phyloP scores from a whole-genome alignment of 306 rosid genomes.

The Luffa aegyptiaca region DNA sequence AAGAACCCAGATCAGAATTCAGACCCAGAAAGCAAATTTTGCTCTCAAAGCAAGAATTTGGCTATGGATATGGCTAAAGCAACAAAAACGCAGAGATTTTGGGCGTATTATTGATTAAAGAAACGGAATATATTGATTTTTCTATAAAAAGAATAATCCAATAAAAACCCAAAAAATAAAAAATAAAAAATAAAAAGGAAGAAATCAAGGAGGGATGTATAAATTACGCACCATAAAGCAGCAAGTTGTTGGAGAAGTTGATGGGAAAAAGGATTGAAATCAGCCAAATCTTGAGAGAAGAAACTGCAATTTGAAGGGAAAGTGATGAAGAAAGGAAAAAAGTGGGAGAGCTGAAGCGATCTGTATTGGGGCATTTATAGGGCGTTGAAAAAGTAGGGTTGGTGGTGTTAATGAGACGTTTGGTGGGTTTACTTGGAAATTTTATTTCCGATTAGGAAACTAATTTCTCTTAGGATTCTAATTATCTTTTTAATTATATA shows the following conservation, averaged over 20 bases:
- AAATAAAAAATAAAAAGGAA: neutral
- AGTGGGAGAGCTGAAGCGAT: neutral
- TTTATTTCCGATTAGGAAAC: neutral
- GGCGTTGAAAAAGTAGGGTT: neutral
- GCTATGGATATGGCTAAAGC: neutral
- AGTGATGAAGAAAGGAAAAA: neutral
- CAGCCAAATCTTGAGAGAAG: neutral
- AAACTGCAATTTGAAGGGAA: neutral
- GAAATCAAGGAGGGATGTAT: neutral
- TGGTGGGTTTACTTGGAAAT: neutral
- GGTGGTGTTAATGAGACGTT: slow-evolving; percentile 1
- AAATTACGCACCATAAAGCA: neutral
- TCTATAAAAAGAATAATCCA: neutral
- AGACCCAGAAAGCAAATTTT: neutral
- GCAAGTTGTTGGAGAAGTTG: neutral
- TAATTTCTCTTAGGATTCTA: neutral
- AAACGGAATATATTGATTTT: neutral
- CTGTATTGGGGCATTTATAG: neutral
- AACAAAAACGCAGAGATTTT: neutral
- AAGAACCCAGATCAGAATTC: neutral
- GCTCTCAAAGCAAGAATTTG: neutral
- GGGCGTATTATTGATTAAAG: neutral
- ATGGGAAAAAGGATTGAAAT: neutral
- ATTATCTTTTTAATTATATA: neutral
- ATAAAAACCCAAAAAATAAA: too few relatives aligned